phyloP scores from a whole-genome alignment of 2,329 filamentous ascomycete genomes.

The Penicillium hordei region DNA sequence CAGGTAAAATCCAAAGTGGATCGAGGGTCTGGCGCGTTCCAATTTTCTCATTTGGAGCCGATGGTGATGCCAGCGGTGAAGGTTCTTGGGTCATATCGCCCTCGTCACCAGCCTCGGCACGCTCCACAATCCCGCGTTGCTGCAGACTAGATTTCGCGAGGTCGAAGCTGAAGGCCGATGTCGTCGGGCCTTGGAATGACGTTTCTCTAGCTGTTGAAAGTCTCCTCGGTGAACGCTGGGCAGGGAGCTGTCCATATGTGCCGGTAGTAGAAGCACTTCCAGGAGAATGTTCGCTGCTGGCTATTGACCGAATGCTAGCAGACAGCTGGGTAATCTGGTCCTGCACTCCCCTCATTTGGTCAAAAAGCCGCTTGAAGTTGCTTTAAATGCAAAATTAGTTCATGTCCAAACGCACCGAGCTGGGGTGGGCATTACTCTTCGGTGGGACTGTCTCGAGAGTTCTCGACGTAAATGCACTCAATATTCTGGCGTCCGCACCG shows the following conservation, averaged over 20 bases:
- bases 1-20: conserved; percentile 72
- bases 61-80: conserved; percentile 35
- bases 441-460: conserved; percentile 68
- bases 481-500: conserved; percentile 52
- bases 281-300: conserved; percentile 37
- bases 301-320: conserved; percentile 67
- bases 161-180: conserved; percentile 76
- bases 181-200: conserved; percentile 81
- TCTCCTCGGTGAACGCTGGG: conserved; percentile 20
- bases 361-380: conserved; percentile 29
- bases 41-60: conserved; percentile 22
- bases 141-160: conserved; percentile 81
- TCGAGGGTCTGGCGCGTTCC: conserved; percentile 52
- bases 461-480: conserved; percentile 53
- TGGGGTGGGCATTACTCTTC: conserved; percentile 51
- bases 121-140: conserved; percentile 77
- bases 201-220: conserved; percentile 49
- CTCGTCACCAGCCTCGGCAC: conserved; percentile 47
- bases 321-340: conserved; percentile 77
- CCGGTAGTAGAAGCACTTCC: neutral
- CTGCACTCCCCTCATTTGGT: conserved; percentile 36
- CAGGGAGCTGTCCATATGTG: conserved; percentile 10
- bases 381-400: conserved; percentile 12
- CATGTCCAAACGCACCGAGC: neutral
- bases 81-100: conserved; percentile 54